Evolutionary conservation across 768 basidiomycete species (phyloP).

Genomic region (Mycena floridula): DNA sequence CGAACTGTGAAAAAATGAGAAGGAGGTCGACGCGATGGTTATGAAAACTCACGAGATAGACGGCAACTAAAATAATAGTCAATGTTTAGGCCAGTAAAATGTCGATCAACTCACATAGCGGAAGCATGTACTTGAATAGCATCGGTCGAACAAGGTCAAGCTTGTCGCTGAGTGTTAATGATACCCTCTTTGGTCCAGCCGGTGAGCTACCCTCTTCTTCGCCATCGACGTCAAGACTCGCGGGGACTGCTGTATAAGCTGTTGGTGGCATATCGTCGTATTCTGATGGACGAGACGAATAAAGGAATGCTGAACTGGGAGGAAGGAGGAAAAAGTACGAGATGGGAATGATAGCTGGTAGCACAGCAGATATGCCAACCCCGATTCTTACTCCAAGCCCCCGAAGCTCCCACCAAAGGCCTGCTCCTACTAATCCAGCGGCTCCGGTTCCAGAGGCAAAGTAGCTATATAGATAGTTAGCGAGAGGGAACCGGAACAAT

Average conservation of each 20-base stretch:
- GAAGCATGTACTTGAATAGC: slow-evolving; percentile 84
- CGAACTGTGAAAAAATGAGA: slow-evolving; percentile 44
- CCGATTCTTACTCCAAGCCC: slow-evolving; percentile 78
- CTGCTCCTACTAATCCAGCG: slow-evolving; percentile 88
- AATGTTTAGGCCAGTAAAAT: neutral
- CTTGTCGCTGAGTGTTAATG: slow-evolving; percentile 70
- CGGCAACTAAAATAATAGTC: slow-evolving; percentile 21
- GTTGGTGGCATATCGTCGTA: slow-evolving; percentile 33
- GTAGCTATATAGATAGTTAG: slow-evolving; percentile 42
- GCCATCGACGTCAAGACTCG: slow-evolving; percentile 30
- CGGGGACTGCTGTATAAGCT: slow-evolving; percentile 38
- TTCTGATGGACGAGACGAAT: slow-evolving; percentile 25
- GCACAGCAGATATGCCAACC: slow-evolving; percentile 77
- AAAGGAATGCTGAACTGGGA: slow-evolving; percentile 41
- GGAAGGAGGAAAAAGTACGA: slow-evolving; percentile 80
- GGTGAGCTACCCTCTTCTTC: slow-evolving; percentile 34
- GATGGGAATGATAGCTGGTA: slow-evolving; percentile 77
- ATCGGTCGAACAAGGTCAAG: slow-evolving; percentile 77
- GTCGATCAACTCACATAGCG: slow-evolving; percentile 63
- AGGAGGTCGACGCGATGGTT: neutral
- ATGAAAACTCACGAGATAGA: slow-evolving; percentile 35
- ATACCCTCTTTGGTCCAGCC: slow-evolving; percentile 34
- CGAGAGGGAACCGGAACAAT: neutral
- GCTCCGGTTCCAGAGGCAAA: slow-evolving; percentile 94
- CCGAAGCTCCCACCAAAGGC: slow-evolving; percentile 92